These are phyloP conservation scores for Backusella luteola DNA, from an alignment of 192 early-diverging fungal species.

Conservation along the genomic window DNA sequence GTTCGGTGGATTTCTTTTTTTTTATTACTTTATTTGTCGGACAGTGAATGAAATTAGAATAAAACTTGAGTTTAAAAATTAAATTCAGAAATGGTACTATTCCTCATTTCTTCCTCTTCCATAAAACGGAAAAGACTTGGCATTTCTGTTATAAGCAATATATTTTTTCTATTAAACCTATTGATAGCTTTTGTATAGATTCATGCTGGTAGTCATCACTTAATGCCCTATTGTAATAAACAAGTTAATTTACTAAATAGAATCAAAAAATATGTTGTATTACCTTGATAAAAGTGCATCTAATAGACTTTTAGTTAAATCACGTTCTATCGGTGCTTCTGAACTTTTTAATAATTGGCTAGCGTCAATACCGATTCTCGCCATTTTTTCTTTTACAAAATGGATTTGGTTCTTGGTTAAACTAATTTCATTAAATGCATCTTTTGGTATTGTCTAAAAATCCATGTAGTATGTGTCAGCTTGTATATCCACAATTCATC, in stretches of 20 bases:
- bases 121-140: not conserved
- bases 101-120: not conserved
- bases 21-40: not conserved
- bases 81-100: not conserved
- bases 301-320: slow-evolving; percentile 7
- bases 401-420: not conserved
- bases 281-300: not conserved
- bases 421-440: not conserved
- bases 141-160: not conserved
- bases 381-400: not conserved
- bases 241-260: not conserved
- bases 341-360: slow-evolving; percentile 7
- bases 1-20: too few species aligned
- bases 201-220: not conserved
- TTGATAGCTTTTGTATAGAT: not conserved
- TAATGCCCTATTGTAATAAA: not conserved
- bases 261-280: not conserved
- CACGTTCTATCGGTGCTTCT: slow-evolving; percentile 6
- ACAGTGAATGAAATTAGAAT: not conserved
- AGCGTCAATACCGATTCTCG: not conserved
- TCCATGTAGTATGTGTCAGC: too few species aligned
- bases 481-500: too few species aligned
- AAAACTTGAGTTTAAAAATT: not conserved
- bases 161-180: not conserved
- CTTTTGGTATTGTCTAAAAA: not conserved